Conservation (phyloP, 2,329 filamentous ascomycete genomes). For the Aspergillus felis region DNA sequence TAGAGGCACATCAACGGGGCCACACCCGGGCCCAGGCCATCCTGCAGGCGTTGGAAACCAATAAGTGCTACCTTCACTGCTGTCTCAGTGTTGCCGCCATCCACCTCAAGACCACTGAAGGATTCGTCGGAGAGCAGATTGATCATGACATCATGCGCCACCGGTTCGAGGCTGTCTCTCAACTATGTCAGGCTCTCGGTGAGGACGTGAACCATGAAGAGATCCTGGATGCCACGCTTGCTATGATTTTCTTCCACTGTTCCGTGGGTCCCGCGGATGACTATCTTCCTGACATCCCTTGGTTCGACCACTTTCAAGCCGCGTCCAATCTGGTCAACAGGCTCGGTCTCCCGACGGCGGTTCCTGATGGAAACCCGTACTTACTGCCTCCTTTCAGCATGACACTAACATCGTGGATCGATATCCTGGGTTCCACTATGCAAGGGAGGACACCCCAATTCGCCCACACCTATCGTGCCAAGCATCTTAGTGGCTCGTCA, state of each 20-base stretch:
- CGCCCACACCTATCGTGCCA: slow-evolving; percentile 91
- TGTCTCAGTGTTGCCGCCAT: slow-evolving; percentile 90
- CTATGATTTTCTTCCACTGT: slow-evolving; percentile 95
- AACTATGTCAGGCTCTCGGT: slow-evolving; percentile 77
- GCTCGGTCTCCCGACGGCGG: slow-evolving; percentile 69
- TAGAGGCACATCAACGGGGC: slow-evolving; percentile 85
- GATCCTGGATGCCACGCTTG: slow-evolving; percentile 87
- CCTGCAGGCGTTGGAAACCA: slow-evolving; percentile 80
- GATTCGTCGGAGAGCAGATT: slow-evolving; percentile 65
- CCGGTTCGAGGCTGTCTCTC: slow-evolving; percentile 79
- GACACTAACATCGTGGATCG: slow-evolving; percentile 85
- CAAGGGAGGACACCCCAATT: slow-evolving; percentile 79
- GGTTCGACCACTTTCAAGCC: slow-evolving; percentile 96
- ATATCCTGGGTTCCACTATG: slow-evolving; percentile 94
- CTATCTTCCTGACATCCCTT: slow-evolving; percentile 82
- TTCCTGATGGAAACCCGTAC: slow-evolving; percentile 58
- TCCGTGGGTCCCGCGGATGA: slow-evolving; percentile 84
- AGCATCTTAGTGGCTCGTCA: slow-evolving; percentile 64
- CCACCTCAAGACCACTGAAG: slow-evolving; percentile 77
- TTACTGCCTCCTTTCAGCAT: slow-evolving; percentile 84
- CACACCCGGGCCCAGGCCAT: slow-evolving; percentile 77
- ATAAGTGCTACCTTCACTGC: slow-evolving; percentile 92
- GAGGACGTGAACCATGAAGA: slow-evolving; percentile 77
- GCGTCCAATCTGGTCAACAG: slow-evolving; percentile 80
- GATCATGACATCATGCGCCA: slow-evolving; percentile 92